phyloP scores from a whole-genome alignment of 306 rosid genomes.

The Erythrophleum fordii region DNA sequence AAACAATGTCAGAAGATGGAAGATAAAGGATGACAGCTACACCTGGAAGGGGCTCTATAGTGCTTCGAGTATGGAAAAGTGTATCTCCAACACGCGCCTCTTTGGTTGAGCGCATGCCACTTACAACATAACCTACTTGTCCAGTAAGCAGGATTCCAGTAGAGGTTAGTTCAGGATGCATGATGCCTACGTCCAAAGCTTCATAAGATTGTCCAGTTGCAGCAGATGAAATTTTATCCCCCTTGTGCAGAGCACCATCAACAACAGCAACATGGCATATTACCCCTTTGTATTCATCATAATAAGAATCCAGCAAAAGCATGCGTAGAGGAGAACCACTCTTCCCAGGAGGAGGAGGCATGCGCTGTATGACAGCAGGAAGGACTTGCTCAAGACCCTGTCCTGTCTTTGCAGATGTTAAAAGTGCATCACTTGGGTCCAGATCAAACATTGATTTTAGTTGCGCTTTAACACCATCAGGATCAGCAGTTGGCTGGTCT shows the following conservation, averaged over 20 bases:
- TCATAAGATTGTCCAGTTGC: slow-evolving; percentile 81
- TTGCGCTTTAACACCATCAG: slow-evolving; percentile 84
- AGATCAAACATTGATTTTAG: slow-evolving; percentile 90
- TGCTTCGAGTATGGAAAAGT: slow-evolving; percentile 62
- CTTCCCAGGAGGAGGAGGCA: slow-evolving; percentile 88
- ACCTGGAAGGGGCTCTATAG: slow-evolving; percentile 82
- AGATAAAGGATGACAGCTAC: slow-evolving; percentile 26
- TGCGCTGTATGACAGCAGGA: slow-evolving; percentile 83
- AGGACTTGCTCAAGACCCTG: slow-evolving; percentile 89
- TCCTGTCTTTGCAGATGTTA: slow-evolving; percentile 96
- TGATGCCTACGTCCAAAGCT: slow-evolving; percentile 83
- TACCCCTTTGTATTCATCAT: slow-evolving; percentile 92
- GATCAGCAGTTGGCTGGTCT: slow-evolving; percentile 95
- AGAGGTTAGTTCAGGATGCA: slow-evolving; percentile 94
- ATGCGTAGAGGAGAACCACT: slow-evolving; percentile 71
- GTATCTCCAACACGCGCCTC: slow-evolving; percentile 97
- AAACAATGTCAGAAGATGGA: slow-evolving; percentile 4
- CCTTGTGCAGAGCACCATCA: slow-evolving; percentile 80
- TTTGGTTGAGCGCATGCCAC: slow-evolving; percentile 97
- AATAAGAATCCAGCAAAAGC: slow-evolving; percentile 92
- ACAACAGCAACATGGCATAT: slow-evolving; percentile 93
- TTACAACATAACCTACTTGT: slow-evolving; percentile 94
- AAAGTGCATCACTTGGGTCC: slow-evolving; percentile 74
- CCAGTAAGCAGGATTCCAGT: slow-evolving; percentile 89
- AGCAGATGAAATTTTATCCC: slow-evolving; percentile 81